Conservation (phyloP, 2,329 filamentous ascomycete genomes). For the Cladosporium austrohemisphaericum region DNA sequence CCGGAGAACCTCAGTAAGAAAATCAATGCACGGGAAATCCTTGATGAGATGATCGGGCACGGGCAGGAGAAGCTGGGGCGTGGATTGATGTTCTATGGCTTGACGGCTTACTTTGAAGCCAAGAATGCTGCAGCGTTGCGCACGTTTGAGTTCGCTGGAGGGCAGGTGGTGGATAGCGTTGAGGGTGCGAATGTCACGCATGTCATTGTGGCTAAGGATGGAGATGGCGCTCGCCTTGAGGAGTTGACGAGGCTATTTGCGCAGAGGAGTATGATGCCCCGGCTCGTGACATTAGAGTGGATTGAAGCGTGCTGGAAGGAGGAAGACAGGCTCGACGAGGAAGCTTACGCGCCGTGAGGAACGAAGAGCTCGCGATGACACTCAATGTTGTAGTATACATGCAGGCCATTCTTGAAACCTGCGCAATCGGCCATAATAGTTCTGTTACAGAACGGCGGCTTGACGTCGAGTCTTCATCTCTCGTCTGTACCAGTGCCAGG, state of each 20-base stretch:
- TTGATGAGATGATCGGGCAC: constrained; percentile 42
- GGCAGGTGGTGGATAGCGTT: constrained; percentile 51
- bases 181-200: constrained; percentile 64
- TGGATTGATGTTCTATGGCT: constrained; percentile 51
- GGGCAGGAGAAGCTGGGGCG: constrained; percentile 32
- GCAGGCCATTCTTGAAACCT: too few species aligned
- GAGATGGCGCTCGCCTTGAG: constrained; percentile 44
- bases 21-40: constrained; percentile 54
- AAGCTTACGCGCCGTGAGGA: constrained; percentile 36
- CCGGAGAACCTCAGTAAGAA: constrained; percentile 50
- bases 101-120: constrained; percentile 43
- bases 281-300: constrained; percentile 69
- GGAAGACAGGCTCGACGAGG: constrained; percentile 75
- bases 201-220: constrained; percentile 54
- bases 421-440: too few species aligned
- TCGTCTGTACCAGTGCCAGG: too few species aligned
- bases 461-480: neutral
- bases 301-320: constrained; percentile 76
- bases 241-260: constrained; percentile 20
- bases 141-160: constrained; percentile 64
- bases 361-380: too few species aligned
- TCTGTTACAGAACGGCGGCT: too few species aligned
- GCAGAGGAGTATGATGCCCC: constrained; percentile 51
- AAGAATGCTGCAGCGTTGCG: constrained; percentile 30
- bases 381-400: too few species aligned